These are phyloP conservation scores for Scytalidium sp. DNA, from an alignment of 2,329 filamentous ascomycete species.

Conservation along the genomic window DNA sequence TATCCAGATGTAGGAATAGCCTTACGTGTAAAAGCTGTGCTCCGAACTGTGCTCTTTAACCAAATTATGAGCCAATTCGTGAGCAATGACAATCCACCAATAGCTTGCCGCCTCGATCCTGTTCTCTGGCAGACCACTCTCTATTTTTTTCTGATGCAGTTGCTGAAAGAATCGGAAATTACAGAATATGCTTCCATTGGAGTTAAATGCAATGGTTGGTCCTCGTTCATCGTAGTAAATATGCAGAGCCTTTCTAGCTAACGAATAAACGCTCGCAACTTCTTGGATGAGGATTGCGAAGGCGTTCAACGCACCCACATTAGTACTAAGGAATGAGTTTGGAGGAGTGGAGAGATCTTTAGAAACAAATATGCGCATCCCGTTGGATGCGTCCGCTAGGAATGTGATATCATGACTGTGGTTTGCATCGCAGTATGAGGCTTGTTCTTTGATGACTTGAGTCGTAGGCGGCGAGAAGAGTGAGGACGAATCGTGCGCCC, in stretches of 20 bases:
- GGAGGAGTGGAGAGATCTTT: slow-evolving; percentile 48
- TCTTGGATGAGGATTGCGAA: slow-evolving; percentile 71
- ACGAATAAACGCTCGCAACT: slow-evolving; percentile 67
- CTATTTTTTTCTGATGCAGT: slow-evolving; percentile 60
- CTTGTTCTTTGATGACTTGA: slow-evolving; percentile 74
- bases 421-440: slow-evolving; percentile 80
- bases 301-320: slow-evolving; percentile 60
- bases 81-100: slow-evolving; percentile 95
- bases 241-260: slow-evolving; percentile 68
- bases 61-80: slow-evolving; percentile 94
- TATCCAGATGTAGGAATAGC: slow-evolving; percentile 2
- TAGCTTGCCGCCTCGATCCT: slow-evolving; percentile 72
- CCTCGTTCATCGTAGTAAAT: slow-evolving; percentile 82
- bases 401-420: slow-evolving; percentile 71
- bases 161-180: slow-evolving; percentile 86
- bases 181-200: slow-evolving; percentile 83
- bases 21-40: slow-evolving; percentile 79
- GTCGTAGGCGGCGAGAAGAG: slow-evolving; percentile 73
- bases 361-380: slow-evolving; percentile 71
- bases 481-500: slow-evolving; percentile 69
- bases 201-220: slow-evolving; percentile 90
- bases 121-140: slow-evolving; percentile 35
- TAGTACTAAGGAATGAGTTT: slow-evolving; percentile 55
- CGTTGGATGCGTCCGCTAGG: slow-evolving; percentile 65
- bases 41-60: slow-evolving; percentile 73